Percentiles rank a stretch among this genome's conserved stretches.
Evolutionary conservation across 495 filamentous ascomycete species (phyloP).

Genomic region (Niebla homalea): DNA sequence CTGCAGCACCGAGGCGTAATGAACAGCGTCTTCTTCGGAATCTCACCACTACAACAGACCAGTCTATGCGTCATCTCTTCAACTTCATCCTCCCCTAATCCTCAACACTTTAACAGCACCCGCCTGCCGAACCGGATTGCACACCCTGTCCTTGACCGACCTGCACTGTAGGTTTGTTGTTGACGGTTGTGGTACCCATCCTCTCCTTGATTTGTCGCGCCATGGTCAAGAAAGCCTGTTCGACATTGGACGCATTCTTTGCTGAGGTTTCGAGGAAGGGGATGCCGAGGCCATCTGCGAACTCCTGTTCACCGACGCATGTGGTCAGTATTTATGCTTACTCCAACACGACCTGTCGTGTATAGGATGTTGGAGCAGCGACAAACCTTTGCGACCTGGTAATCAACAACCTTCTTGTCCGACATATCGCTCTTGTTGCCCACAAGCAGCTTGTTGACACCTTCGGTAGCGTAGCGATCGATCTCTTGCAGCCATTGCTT

Average conservation of each 20-base stretch:
- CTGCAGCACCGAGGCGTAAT: too few species aligned
- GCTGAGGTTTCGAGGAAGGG: conserved; percentile 99
- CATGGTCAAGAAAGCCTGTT: conserved; percentile 99
- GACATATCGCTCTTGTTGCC: conserved; percentile 99
- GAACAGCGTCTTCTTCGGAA: too few species aligned
- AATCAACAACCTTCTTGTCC: conserved; percentile 99
- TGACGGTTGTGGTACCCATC: conserved; percentile 93
- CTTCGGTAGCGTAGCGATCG: conserved; percentile 95
- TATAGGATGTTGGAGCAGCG: conserved; percentile 1
- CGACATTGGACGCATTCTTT: conserved; percentile 98
- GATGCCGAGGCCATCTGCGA: conserved; percentile 96
- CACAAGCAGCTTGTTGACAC: conserved; percentile 96
- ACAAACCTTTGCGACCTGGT: conserved; percentile 93
- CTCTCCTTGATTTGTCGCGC: conserved; percentile 99
- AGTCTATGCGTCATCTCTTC: too few species aligned
- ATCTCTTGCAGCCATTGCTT: conserved; percentile 99
- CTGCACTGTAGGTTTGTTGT: conserved; percentile 96
- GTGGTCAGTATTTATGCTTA: conserved; percentile 9
- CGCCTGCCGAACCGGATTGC: conserved; percentile 74
- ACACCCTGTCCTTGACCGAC: conserved; percentile 90
- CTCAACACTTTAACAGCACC: conserved; percentile 69
- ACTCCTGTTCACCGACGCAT: conserved; percentile 52
- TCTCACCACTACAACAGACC: too few species aligned
- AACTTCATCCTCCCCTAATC: background rate
- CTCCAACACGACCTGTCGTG: too few species aligned